A percentile compares a stretch with the other conserved stretches of the same genome.
phyloP scores from a whole-genome alignment of 371 early-diverging fungal genomes.

The Rhizopus delemar region DNA sequence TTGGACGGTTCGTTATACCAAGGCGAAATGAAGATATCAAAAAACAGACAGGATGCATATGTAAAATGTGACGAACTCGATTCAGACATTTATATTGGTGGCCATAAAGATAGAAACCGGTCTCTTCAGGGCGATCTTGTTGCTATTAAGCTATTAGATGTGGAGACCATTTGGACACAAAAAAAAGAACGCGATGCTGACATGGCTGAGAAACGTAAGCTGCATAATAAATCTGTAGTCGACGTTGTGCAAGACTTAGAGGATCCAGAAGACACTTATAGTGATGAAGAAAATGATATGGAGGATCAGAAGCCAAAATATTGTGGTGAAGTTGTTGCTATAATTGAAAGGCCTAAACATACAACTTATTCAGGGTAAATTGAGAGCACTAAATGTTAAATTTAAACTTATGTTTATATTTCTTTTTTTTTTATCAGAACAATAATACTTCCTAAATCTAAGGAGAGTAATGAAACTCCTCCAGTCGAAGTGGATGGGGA shows the following conservation, averaged over 20 bases:
- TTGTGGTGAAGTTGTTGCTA: constrained; percentile 61
- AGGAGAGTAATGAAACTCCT: not conserved
- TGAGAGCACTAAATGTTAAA: not conserved
- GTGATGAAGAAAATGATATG: constrained; percentile 18
- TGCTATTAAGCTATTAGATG: constrained; percentile 65
- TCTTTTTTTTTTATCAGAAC: not conserved
- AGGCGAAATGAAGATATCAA: constrained; percentile 76
- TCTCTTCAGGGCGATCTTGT: constrained; percentile 83
- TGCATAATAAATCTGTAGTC: not conserved
- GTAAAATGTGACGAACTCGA: constrained; percentile 65
- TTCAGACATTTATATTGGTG: constrained; percentile 71
- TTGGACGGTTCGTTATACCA: constrained; percentile 17
- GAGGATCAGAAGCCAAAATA: constrained; percentile 49
- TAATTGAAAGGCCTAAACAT: constrained; percentile 47
- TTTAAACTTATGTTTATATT: not conserved
- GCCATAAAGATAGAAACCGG: constrained; percentile 70
- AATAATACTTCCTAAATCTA: not conserved
- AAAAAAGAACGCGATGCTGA: constrained; percentile 42
- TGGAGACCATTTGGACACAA: constrained; percentile 47
- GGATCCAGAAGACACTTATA: constrained; percentile 8
- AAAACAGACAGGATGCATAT: constrained; percentile 76
- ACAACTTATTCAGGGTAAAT: constrained; percentile 55
- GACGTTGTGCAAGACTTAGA: not conserved
- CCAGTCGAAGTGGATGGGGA: not conserved
- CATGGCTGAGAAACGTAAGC: constrained; percentile 31